These are phyloP conservation scores for Theobroma grandiflorum DNA, from an alignment of 441 rosid species.

Conservation along the genomic window DNA sequence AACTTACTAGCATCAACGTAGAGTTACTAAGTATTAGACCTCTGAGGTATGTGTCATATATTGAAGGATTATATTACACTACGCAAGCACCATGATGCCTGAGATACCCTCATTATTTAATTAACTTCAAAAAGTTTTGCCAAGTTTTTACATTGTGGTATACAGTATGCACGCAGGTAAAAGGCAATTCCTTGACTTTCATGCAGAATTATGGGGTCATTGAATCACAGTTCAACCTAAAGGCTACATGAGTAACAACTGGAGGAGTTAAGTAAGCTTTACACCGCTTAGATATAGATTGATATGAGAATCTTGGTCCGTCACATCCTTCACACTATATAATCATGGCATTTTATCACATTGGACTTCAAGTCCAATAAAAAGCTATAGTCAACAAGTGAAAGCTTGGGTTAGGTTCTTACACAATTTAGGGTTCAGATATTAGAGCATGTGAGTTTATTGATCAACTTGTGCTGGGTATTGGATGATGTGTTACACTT, in stretches of 20 bases:
- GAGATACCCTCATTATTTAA: conserved; percentile 3
- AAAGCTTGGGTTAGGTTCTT: not conserved
- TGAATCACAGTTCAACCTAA: conserved; percentile 4
- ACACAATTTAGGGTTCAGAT: not conserved
- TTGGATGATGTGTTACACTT: not conserved
- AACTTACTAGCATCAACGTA: not conserved
- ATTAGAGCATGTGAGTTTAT: not conserved
- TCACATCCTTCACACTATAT: not conserved
- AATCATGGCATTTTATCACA: not conserved
- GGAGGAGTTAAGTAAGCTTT: not conserved
- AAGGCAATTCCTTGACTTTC: not conserved
- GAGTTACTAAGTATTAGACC: not conserved
- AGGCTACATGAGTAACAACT: not conserved
- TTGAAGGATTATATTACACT: not conserved
- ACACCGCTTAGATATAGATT: too few species aligned
- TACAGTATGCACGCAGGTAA: not conserved
- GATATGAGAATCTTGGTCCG: not conserved
- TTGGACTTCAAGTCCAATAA: not conserved
- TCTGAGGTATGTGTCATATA: not conserved
- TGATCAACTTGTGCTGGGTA: not conserved
- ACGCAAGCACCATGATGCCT: not conserved
- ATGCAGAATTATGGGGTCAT: not conserved
- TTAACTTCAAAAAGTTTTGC: not conserved
- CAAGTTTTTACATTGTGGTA: not conserved
- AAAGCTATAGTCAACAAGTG: not conserved